A percentile compares a stretch with the other conserved stretches of the same genome.
These are phyloP conservation scores for Aegilops speltoides DNA, from an alignment of 176 grass and related monocot species.

Conservation along the genomic window DNA sequence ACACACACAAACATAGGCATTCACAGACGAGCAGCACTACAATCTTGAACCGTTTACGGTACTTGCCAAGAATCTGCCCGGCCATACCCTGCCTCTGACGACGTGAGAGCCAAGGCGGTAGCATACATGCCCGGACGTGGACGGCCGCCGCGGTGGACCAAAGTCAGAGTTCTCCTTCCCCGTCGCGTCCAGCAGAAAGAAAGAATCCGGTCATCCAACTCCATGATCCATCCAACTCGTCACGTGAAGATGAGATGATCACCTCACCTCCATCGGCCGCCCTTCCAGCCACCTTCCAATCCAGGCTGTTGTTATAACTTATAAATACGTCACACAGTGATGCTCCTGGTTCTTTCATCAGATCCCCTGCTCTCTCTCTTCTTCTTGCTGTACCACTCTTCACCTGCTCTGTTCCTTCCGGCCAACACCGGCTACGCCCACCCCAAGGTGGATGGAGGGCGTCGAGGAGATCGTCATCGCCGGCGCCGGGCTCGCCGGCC, in stretches of 20 bases:
- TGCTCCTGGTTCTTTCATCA: not conserved
- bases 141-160: not conserved
- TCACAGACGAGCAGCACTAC: no score
- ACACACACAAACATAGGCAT: no score
- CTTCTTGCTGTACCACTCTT: not conserved
- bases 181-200: no score
- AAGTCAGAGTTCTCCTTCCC: not conserved
- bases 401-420: not conserved
- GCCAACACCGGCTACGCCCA: not conserved
- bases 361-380: not conserved
- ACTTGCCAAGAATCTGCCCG: no score
- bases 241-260: not conserved
- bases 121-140: no score
- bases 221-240: not conserved
- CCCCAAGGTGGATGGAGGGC: constrained; percentile 4
- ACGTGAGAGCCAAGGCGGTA: no score
- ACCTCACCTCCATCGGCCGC: not conserved
- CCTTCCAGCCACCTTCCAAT: not conserved
- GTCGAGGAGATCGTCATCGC: constrained; percentile 65
- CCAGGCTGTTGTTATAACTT: not conserved
- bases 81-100: no score
- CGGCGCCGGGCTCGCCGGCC: constrained; percentile 68
- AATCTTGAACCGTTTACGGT: no score
- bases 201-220: not conserved
- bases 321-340: not conserved